A percentile compares a stretch with the other conserved stretches of the same genome.
These are phyloP conservation scores for Amanita polypyramis DNA, from an alignment of 768 basidiomycete species.

Conservation along the genomic window DNA sequence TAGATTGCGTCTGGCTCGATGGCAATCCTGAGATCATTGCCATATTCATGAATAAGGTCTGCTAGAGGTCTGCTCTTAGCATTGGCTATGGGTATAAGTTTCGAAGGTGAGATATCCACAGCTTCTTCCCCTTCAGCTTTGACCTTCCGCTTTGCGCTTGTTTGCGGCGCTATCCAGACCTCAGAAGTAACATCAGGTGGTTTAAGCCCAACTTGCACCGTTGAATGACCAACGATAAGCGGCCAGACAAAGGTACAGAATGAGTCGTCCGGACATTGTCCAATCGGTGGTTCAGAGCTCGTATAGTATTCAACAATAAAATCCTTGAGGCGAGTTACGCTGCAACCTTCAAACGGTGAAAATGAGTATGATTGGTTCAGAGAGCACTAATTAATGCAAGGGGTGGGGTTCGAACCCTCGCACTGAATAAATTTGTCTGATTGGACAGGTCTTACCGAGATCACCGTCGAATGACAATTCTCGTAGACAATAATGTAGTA, in stretches of 20 bases:
- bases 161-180: constrained; percentile 73
- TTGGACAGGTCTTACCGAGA: constrained; percentile 49
- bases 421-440: constrained; percentile 17
- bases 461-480: constrained; percentile 89
- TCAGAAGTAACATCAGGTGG: constrained; percentile 50
- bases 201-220: constrained; percentile 63
- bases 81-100: constrained; percentile 44
- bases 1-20: constrained; percentile 68
- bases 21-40: constrained; percentile 59
- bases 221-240: constrained; percentile 62
- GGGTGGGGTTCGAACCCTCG: constrained; percentile 35
- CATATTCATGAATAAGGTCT: constrained; percentile 46
- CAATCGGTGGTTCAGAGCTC: constrained; percentile 23
- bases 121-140: constrained; percentile 43
- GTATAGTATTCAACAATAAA: constrained; percentile 62
- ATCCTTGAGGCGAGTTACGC: constrained; percentile 58
- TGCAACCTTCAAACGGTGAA: constrained; percentile 43
- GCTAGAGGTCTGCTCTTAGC: constrained; percentile 44
- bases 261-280: constrained; percentile 61
- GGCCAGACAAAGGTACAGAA: constrained; percentile 81
- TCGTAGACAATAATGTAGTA: constrained; percentile 73
- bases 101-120: constrained; percentile 29
- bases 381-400: background rate
- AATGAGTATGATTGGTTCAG: background rate
- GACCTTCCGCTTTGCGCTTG: constrained; percentile 55